A percentile compares a stretch with the other conserved stretches of the same genome.
phyloP scores from a whole-genome alignment of 2,329 filamentous ascomycete species.

The Exserohilum turcica region DNA sequence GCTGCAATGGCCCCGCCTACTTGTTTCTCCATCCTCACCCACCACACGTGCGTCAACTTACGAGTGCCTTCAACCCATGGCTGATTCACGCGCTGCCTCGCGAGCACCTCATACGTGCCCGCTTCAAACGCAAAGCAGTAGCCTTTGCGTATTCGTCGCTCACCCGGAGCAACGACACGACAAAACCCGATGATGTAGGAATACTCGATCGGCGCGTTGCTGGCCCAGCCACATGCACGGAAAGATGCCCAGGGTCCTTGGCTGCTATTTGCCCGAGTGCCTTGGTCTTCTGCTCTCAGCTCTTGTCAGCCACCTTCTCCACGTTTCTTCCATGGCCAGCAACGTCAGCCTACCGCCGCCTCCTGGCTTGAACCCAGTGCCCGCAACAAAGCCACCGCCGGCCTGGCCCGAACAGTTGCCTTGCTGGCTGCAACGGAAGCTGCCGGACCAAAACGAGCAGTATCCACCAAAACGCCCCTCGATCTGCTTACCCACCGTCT shows the following conservation, averaged over 20 bases:
- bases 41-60: constrained; percentile 62
- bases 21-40: constrained; percentile 56
- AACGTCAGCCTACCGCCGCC: constrained; percentile 29
- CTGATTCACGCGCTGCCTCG: constrained; percentile 52
- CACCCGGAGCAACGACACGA: constrained; percentile 50
- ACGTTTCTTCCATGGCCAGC: no score
- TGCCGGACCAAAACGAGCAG: constrained; percentile 62
- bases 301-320: neutral
- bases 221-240: constrained; percentile 63
- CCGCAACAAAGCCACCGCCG: constrained; percentile 28
- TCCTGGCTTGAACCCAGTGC: constrained; percentile 42
- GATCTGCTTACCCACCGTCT: constrained; percentile 16
- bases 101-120: constrained; percentile 57
- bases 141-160: constrained; percentile 46
- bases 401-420: constrained; percentile 23
- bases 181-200: constrained; percentile 62
- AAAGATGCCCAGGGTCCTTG: constrained; percentile 31
- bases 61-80: constrained; percentile 59
- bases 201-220: constrained; percentile 60
- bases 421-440: constrained; percentile 28
- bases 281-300: constrained; percentile 19
- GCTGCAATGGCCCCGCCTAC: constrained; percentile 49
- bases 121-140: constrained; percentile 58
- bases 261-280: constrained; percentile 29
- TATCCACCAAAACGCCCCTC: constrained; percentile 42